A percentile compares a stretch with the other conserved stretches of the same genome.
These are phyloP conservation scores for Rossbeevera mucosa DNA, from an alignment of 768 basidiomycete genomes.

Conservation along the genomic window DNA sequence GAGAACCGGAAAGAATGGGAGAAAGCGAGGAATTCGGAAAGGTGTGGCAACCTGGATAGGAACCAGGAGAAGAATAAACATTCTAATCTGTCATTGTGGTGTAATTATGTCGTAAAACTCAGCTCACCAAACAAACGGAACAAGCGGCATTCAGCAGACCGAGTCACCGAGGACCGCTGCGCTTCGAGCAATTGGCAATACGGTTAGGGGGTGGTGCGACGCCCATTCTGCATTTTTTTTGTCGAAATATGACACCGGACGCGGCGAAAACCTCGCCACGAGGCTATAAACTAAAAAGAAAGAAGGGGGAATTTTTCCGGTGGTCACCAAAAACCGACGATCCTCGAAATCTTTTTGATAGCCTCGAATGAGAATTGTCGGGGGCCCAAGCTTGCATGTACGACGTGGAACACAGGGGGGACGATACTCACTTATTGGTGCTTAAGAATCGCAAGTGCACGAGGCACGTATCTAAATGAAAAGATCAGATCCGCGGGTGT, in stretches of 20 bases:
- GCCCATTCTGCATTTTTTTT: slow-evolving; percentile 5
- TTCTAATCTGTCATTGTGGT: slow-evolving; percentile 19
- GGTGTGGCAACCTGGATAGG: slow-evolving; percentile 1
- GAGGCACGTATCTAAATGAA: slow-evolving; percentile 24
- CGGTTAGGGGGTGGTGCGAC: slow-evolving; percentile 6
- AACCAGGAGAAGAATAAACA: slow-evolving; percentile 10
- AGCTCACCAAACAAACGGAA: slow-evolving; percentile 22
- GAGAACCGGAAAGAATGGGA: slow-evolving; percentile 2
- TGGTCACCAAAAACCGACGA: background rate
- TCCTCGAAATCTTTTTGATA: background rate
- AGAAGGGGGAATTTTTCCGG: background rate
- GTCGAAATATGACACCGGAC: slow-evolving; percentile 9
- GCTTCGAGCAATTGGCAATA: slow-evolving; percentile 16
- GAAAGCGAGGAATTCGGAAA: background rate
- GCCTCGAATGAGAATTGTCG: background rate
- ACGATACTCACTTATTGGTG: slow-evolving; percentile 4
- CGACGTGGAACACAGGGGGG: slow-evolving; percentile 1
- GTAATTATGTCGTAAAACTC: slow-evolving; percentile 33
- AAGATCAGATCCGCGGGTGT: slow-evolving; percentile 31
- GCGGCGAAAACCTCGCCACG: background rate
- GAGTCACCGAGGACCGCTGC: slow-evolving; percentile 10
- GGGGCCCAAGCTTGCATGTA: slow-evolving; percentile 1
- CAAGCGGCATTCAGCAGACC: slow-evolving; percentile 9
- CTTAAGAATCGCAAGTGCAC: slow-evolving; percentile 14
- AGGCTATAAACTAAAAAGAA: background rate